Conservation (phyloP, 1,284 basidiomycete species). For the Cutaneotrichosporon dermatis region DNA sequence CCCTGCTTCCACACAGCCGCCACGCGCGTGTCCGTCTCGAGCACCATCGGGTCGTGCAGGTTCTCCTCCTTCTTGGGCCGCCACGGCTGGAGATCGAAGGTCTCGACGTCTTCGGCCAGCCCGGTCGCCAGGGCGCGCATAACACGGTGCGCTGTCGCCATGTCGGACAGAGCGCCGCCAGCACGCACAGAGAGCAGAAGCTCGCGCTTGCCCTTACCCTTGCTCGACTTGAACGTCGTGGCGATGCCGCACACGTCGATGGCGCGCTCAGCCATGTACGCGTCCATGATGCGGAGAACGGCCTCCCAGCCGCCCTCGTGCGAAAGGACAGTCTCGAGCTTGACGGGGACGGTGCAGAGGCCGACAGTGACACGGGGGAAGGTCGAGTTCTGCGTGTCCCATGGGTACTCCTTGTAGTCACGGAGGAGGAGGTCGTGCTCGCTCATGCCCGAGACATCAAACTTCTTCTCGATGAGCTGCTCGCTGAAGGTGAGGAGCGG, state of each 20-base stretch:
- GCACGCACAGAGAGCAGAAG: conserved; percentile 59
- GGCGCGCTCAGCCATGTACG: conserved; percentile 63
- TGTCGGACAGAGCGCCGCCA: conserved; percentile 27
- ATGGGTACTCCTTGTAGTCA: conserved; percentile 85
- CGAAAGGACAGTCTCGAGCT: conserved; percentile 57
- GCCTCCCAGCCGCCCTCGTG: conserved; percentile 45
- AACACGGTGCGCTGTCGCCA: conserved; percentile 25
- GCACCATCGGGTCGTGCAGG: conserved; percentile 21
- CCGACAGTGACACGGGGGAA: conserved; percentile 55
- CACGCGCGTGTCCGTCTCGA: conserved; percentile 15
- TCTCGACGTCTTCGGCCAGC: conserved; percentile 53
- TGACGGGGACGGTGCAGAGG: conserved; percentile 71
- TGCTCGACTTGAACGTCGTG: conserved; percentile 58
- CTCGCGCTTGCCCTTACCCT: conserved; percentile 64
- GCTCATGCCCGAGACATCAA: conserved; percentile 62
- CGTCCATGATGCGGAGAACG: conserved; percentile 55
- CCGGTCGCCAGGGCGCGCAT: conserved; percentile 47
- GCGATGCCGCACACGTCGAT: conserved; percentile 70
- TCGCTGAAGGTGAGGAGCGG: conserved; percentile 51
- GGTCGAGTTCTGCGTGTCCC: conserved; percentile 46
- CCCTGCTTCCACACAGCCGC: conserved; percentile 67
- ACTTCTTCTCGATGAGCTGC: conserved; percentile 61
- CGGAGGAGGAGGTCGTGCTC: conserved; percentile 74
- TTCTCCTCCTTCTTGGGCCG: conserved; percentile 23
- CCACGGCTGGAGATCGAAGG: conserved; percentile 55